Evolutionary conservation across 2,329 filamentous ascomycete genomes (phyloP).

Genomic region (Penicillium sp.): DNA sequence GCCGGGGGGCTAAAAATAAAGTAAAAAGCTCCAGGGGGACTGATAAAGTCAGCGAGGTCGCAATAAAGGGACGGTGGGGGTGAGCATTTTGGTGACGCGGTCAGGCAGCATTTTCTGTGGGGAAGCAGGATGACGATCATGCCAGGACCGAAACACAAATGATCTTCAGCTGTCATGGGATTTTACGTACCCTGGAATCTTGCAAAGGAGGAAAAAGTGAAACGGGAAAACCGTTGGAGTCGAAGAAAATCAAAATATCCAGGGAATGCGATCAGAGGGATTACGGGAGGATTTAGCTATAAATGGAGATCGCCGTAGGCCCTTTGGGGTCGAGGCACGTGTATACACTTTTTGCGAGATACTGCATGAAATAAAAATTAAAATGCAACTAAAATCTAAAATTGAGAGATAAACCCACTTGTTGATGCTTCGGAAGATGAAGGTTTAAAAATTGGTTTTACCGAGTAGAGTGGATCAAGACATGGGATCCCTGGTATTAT

Average conservation of each 20-base stretch:
- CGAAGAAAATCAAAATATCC: neutral
- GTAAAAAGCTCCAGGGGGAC: neutral
- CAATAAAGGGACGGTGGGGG: constrained; percentile 9
- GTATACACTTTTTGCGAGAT: neutral
- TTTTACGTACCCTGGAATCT: constrained; percentile 19
- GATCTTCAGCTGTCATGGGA: constrained; percentile 10
- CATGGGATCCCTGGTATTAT: neutral
- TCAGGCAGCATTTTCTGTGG: constrained; percentile 9
- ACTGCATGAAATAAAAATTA: too few species aligned
- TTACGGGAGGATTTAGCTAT: constrained; percentile 3
- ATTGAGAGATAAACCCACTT: neutral
- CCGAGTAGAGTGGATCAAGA: neutral
- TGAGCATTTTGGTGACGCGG: constrained; percentile 22
- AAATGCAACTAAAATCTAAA: neutral
- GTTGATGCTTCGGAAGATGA: neutral
- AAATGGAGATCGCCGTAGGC: constrained; percentile 6
- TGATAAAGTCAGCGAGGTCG: constrained; percentile 17
- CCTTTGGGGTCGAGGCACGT: constrained; percentile 8
- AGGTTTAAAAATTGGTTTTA: neutral
- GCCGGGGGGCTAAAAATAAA: constrained; percentile 8
- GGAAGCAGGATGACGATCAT: constrained; percentile 22
- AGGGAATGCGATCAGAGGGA: constrained; percentile 1
- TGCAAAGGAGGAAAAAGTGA: neutral
- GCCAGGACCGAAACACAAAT: constrained; percentile 13
- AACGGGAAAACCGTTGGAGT: neutral